Conservation (phyloP, 1,139 yeast species). For the Oligophagozyma castellii region DNA sequence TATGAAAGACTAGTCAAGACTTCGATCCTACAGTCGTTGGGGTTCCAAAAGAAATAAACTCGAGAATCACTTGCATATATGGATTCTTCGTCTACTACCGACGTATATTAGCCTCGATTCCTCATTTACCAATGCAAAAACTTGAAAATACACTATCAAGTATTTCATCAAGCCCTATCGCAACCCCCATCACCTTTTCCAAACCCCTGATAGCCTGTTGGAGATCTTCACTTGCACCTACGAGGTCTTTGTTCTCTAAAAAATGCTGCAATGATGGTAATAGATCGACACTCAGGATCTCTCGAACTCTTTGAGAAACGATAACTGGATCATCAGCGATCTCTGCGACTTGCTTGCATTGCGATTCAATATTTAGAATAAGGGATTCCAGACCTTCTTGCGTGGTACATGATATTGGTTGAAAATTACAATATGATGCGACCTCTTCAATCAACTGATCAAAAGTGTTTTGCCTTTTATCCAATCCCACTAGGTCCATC, state of each 20-base stretch:
- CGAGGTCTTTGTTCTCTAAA: slow-evolving; percentile 44
- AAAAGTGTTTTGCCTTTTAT: background rate
- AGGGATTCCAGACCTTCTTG: slow-evolving; percentile 43
- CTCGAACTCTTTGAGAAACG: slow-evolving; percentile 64
- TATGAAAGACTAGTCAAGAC: slow-evolving; percentile 47
- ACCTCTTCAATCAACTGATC: slow-evolving; percentile 10
- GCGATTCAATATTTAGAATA: slow-evolving; percentile 25
- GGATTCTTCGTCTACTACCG: too few species aligned
- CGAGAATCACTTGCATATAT: background rate
- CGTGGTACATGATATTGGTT: slow-evolving; percentile 49
- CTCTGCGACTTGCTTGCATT: slow-evolving; percentile 36
- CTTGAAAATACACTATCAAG: slow-evolving; percentile 82
- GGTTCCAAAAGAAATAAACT: slow-evolving; percentile 9
- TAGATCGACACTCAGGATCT: slow-evolving; percentile 59
- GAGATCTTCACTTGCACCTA: slow-evolving; percentile 68
- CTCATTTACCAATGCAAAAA: slow-evolving; percentile 87
- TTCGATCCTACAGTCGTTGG: slow-evolving; percentile 20
- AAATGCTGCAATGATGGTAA: slow-evolving; percentile 58
- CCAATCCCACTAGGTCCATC: slow-evolving; percentile 36
- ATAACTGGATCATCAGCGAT: slow-evolving; percentile 45
- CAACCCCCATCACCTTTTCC: slow-evolving; percentile 82
- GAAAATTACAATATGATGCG: slow-evolving; percentile 20
- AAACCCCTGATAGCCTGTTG: slow-evolving; percentile 71
- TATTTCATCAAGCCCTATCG: slow-evolving; percentile 82
- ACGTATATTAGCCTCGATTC: background rate